Base-by-base conservation (phyloP, 148 eudicot species). In the Dysphania ambrosioides region DNA sequence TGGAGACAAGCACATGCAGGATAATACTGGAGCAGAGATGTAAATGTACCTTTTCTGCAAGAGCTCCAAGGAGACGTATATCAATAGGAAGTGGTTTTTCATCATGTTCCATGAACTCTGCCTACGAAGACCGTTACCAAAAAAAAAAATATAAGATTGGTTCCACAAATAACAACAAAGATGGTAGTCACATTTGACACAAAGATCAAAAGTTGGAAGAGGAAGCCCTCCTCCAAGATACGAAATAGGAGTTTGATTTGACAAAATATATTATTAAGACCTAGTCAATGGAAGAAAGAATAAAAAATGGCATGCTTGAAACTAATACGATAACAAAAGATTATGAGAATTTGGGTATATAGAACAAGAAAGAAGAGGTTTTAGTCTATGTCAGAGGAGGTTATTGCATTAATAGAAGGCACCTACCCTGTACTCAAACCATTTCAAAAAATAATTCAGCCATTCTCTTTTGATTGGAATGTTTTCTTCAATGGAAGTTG, bases 71-170 rank as follows among this genome's bases (percentile, higher is more conserved):
- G 38, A 96, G 89, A 68, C 99, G 99, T 44, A 92, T 96, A 81
- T 92, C 99, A 73, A 96, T 96, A 55, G 97, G 99, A 84, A 92
- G 97, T 80, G 94, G 97, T 71, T 86, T 90, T 75, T 92, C 99
- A 77, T 90, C 96, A 87, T 96, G 99, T 81, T 96, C 99, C 99
- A 92, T 96, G 77, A 96, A 96, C 79, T 96, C 99, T 8, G 97
- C 97, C 99, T 96, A 84, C 31, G 79, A 83, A 76, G 31, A 10
- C 6, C 55, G 73, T 53, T n/a, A 55, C 15, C 73, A 74, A 61
- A 69, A 30, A 24, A 27, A 70, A 66, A 79, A 38, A 36, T 51
- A n/a, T 23, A 66, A 36, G 26, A 57, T 26, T 70, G n/a, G 27
- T 47, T 44, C 72, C 18, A 68, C 10, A 51, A 58, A 12, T 31